These are phyloP conservation scores for Didymosphaeria variabile DNA, from an alignment of 2,329 filamentous ascomycete species.

Conservation along the genomic window DNA sequence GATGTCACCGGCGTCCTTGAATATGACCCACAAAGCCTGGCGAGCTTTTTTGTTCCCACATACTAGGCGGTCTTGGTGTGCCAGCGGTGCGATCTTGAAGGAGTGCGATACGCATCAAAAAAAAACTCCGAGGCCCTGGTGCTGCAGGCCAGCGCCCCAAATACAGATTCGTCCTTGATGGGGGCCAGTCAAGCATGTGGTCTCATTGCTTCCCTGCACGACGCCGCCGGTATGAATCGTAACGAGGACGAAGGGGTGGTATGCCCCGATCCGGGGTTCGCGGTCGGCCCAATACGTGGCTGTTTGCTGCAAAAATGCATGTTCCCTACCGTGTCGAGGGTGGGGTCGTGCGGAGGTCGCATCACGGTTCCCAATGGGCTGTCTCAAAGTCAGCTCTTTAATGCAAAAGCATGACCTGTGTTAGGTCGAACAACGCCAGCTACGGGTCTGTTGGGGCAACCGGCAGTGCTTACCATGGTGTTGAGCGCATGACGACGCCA, in stretches of 20 bases:
- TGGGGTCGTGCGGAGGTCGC: background rate
- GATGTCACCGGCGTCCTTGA: no score
- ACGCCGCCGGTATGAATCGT: background rate
- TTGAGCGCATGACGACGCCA: background rate
- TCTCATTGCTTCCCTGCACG: background rate
- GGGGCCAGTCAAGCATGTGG: no score
- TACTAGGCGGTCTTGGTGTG: no score
- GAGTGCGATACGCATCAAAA: no score
- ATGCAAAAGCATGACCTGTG: background rate
- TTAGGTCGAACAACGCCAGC: background rate
- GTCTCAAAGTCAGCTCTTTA: background rate
- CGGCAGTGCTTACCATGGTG: conserved; percentile 1
- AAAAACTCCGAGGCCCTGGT: background rate
- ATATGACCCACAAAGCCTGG: no score
- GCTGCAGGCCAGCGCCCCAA: background rate
- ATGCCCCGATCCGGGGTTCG: background rate
- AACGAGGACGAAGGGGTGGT: background rate
- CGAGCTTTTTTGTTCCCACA: no score
- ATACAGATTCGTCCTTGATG: background rate
- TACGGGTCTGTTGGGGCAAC: background rate
- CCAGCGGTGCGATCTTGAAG: no score
- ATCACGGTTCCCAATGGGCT: background rate
- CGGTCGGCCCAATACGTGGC: background rate
- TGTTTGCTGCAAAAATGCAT: background rate
- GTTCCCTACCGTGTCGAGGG: background rate